phyloP scores from a whole-genome alignment of 371 early-diverging fungal species.

The Apophysomyces ossiformis region DNA sequence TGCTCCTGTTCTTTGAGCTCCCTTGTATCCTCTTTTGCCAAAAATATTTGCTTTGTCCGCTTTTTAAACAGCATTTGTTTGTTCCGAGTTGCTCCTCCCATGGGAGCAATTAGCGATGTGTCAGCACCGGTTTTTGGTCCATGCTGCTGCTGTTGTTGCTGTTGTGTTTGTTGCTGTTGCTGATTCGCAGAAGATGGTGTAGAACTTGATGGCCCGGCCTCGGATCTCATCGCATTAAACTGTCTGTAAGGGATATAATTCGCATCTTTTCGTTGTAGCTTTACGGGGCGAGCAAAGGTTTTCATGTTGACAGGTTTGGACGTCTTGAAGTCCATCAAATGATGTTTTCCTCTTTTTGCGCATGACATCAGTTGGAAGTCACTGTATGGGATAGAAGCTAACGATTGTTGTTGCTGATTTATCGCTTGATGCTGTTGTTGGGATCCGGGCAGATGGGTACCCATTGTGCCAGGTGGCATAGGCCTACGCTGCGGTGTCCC shows the following conservation, averaged over 20 bases:
- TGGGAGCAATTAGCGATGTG: slow-evolving; percentile 77
- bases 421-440: slow-evolving; percentile 17
- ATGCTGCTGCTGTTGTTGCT: slow-evolving; percentile 11
- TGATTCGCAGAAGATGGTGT: slow-evolving; percentile 24
- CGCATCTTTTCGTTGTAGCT: slow-evolving; percentile 68
- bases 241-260: slow-evolving; percentile 24
- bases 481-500: slow-evolving; percentile 16
- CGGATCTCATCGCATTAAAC: slow-evolving; percentile 32
- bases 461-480: slow-evolving; percentile 19
- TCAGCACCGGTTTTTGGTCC: slow-evolving; percentile 71
- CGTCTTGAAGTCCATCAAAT: slow-evolving; percentile 73
- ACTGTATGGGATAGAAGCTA: slow-evolving; percentile 30
- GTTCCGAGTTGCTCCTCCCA: slow-evolving; percentile 79
- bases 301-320: slow-evolving; percentile 56
- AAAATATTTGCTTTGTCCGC: slow-evolving; percentile 77
- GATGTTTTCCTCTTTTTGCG: slow-evolving; percentile 52
- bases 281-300: slow-evolving; percentile 69
- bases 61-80: slow-evolving; percentile 84
- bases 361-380: slow-evolving; percentile 70
- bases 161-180: slow-evolving; percentile 9
- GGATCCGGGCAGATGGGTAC: slow-evolving; percentile 14
- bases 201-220: slow-evolving; percentile 19
- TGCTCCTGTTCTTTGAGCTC: slow-evolving; percentile 74
- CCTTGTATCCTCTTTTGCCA: slow-evolving; percentile 77
- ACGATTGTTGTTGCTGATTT: slow-evolving; percentile 16